These are phyloP conservation scores for Cercophora scortea DNA, from an alignment of 495 filamentous ascomycete species.

Conservation along the genomic window DNA sequence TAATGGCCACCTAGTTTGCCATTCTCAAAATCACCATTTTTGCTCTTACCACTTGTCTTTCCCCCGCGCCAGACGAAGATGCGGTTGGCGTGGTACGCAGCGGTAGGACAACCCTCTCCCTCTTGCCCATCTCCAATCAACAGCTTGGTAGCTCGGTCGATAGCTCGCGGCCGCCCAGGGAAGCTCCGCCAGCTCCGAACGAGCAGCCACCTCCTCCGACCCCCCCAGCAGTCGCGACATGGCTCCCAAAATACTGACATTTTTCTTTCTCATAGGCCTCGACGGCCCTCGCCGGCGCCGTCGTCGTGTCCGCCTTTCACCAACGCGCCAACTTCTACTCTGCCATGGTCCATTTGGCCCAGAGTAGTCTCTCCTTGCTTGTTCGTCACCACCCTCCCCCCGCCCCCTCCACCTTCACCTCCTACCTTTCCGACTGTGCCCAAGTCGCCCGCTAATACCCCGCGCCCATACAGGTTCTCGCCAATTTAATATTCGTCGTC, in stretches of 20 bases:
- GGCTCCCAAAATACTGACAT: constrained; percentile 7
- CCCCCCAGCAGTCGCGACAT: too few relatives aligned
- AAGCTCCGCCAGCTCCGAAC: not conserved
- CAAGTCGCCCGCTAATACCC: not conserved
- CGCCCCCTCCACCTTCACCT: not conserved
- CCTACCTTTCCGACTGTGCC: not conserved
- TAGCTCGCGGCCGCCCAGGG: not conserved
- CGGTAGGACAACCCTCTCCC: constrained; percentile 30
- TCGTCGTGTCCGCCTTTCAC: constrained; percentile 77
- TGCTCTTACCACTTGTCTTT: constrained; percentile 13
- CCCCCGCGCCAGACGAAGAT: constrained; percentile 29
- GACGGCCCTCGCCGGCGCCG: constrained; percentile 17
- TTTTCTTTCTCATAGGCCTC: constrained; percentile 9
- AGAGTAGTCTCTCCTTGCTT: constrained; percentile 92
- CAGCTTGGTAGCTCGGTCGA: not conserved
- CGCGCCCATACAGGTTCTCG: constrained; percentile 57
- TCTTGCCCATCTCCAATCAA: constrained; percentile 3
- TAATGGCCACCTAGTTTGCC: constrained; percentile 18
- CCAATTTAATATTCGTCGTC: constrained; percentile 75
- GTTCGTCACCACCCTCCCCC: constrained; percentile 34
- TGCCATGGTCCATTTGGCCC: constrained; percentile 88
- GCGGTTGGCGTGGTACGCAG: constrained; percentile 50
- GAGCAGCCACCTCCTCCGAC: too few relatives aligned
- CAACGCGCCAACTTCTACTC: constrained; percentile 97
- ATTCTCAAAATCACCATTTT: not conserved